phyloP scores from a whole-genome alignment of 1,139 yeast genomes.

The Candida pseudocylindracea region DNA sequence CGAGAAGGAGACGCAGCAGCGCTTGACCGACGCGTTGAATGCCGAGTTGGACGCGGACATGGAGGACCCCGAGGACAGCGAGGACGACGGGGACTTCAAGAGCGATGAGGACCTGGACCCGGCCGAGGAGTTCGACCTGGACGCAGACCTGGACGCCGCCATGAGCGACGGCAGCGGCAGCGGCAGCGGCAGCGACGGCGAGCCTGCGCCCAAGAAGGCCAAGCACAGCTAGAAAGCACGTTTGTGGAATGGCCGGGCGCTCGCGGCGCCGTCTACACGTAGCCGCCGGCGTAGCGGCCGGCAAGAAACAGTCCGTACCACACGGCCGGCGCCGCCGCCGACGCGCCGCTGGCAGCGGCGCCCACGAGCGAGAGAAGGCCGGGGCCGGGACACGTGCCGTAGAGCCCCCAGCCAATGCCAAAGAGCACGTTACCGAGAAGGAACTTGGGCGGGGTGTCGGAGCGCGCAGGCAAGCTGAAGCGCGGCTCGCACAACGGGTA shows the following conservation, averaged over 20 bases:
- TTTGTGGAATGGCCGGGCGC: no score
- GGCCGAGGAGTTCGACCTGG: conserved; percentile 79
- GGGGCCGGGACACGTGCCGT: background rate
- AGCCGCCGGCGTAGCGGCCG: background rate
- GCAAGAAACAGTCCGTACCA: background rate
- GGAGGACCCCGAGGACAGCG: conserved; percentile 34
- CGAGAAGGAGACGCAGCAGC: conserved; percentile 66
- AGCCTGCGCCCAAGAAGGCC: background rate
- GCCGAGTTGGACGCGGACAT: conserved; percentile 48
- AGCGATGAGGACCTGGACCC: conserved; percentile 45
- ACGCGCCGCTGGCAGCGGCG: background rate
- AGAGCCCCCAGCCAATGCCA: background rate
- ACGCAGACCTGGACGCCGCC: conserved; percentile 23
- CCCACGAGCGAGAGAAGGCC: background rate
- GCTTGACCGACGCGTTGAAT: conserved; percentile 56
- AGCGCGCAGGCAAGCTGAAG: no score
- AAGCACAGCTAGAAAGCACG: background rate
- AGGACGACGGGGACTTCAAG: conserved; percentile 47
- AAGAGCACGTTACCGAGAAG: background rate
- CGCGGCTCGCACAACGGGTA: no score
- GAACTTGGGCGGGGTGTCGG: background rate
- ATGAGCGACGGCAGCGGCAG: background rate
- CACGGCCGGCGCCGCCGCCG: background rate
- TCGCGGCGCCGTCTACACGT: no score
- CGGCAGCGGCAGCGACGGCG: background rate